These are phyloP conservation scores for Metschnikowia anglica DNA, from an alignment of 805 yeast genomes.

Conservation along the genomic window DNA sequence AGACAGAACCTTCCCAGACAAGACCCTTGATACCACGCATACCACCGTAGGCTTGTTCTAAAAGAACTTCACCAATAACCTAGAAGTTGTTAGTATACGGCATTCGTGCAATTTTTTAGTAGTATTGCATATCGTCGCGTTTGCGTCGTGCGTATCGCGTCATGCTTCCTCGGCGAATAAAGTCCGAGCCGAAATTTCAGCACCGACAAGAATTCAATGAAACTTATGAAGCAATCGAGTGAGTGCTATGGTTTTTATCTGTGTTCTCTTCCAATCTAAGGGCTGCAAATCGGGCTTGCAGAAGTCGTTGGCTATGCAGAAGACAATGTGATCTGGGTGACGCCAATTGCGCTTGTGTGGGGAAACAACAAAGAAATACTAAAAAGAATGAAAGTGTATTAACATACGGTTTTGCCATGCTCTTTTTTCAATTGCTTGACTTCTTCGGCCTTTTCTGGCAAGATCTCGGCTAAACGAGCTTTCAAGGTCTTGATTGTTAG, in stretches of 20 bases:
- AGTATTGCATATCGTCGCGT: slow-evolving; percentile 4
- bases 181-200: slow-evolving; percentile 9
- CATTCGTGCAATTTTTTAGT: not conserved
- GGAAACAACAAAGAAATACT: not conserved
- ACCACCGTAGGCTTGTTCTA: slow-evolving; percentile 54
- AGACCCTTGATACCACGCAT: slow-evolving; percentile 77
- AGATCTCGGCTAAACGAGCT: slow-evolving; percentile 88
- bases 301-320: too few species aligned
- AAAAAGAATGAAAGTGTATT: not conserved
- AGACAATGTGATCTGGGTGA: not conserved
- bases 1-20: slow-evolving; percentile 78
- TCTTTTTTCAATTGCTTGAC: slow-evolving; percentile 87
- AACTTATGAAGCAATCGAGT: not conserved
- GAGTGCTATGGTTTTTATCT: too few species aligned
- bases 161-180: slow-evolving; percentile 7
- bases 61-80: slow-evolving; percentile 45
- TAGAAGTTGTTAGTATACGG: slow-evolving; percentile 17
- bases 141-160: slow-evolving; percentile 6
- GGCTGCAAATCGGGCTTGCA: too few species aligned
- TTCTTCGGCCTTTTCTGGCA: slow-evolving; percentile 91
- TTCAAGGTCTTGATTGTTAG: slow-evolving; percentile 62
- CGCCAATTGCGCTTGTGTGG: not conserved
- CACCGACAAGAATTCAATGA: not conserved
- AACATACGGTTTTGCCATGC: slow-evolving; percentile 75
- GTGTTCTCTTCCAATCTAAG: too few species aligned